These are phyloP conservation scores for Yarrowia osloensis DNA, from an alignment of 805 yeast genomes.

Conservation along the genomic window DNA sequence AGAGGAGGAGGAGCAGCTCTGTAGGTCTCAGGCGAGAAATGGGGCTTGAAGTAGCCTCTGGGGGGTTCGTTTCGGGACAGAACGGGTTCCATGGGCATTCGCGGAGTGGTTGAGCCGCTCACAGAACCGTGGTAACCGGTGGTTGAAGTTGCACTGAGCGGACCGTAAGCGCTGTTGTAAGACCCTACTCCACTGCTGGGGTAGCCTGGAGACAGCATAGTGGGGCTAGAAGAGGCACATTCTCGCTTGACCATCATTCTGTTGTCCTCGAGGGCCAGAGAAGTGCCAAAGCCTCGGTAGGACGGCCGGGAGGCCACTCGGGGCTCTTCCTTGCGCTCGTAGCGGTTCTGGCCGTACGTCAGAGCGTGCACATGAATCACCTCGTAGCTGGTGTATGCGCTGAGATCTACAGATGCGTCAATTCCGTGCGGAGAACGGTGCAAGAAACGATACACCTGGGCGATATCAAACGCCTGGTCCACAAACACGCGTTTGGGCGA, in stretches of 20 bases:
- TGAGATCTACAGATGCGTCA: background rate
- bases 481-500: constrained; percentile 6
- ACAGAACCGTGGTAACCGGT: background rate
- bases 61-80: background rate
- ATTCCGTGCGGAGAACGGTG: background rate
- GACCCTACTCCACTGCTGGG: too few species aligned
- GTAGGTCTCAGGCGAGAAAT: background rate
- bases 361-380: background rate
- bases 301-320: background rate
- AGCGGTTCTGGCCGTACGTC: constrained; percentile 6
- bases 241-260: background rate
- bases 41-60: background rate
- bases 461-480: constrained; percentile 1
- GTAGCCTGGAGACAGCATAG: background rate
- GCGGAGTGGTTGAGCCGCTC: background rate
- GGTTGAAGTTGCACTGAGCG: too few species aligned
- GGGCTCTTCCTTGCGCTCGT: background rate
- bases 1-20: background rate
- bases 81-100: background rate
- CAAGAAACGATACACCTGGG: background rate
- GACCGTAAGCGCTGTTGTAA: too few species aligned
- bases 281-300: background rate
- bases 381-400: background rate
- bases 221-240: background rate
- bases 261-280: background rate